Conservation (phyloP, 129 eudicot species). For the Gnaphalium uliginosum region DNA sequence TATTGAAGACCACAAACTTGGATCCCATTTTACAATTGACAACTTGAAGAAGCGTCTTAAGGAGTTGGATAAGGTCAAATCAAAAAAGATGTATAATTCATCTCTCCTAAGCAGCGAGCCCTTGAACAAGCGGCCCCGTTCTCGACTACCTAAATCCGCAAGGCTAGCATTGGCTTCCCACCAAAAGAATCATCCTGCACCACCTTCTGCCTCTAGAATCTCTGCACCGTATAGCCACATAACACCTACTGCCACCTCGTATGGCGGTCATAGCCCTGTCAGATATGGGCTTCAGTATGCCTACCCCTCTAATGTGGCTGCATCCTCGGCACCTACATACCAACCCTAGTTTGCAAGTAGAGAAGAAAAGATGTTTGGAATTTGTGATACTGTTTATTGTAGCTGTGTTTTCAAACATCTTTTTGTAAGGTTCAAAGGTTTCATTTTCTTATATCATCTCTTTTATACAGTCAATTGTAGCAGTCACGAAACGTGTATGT, state of each 20-base stretch:
- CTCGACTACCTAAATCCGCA: constrained; percentile 4
- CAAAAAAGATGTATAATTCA: constrained; percentile 1
- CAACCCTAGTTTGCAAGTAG: background rate
- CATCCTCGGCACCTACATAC: background rate
- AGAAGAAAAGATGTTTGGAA: background rate
- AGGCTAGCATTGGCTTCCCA: constrained; percentile 15
- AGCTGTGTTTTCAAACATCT: background rate
- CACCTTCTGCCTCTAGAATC: background rate
- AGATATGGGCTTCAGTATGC: background rate
- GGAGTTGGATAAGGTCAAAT: constrained; percentile 43
- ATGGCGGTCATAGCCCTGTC: constrained; percentile 8
- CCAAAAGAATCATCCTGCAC: background rate
- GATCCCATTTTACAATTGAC: constrained; percentile 37
- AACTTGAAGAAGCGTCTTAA: constrained; percentile 38
- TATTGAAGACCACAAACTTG: constrained; percentile 61
- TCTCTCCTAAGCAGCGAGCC: background rate
- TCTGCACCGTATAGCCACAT: background rate
- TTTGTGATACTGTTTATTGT: background rate
- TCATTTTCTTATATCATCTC: background rate
- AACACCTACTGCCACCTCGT: background rate
- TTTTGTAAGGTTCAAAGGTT: background rate
- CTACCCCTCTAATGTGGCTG: background rate
- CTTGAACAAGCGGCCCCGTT: background rate
- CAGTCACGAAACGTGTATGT: too few relatives aligned
- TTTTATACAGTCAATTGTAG: background rate